A percentile compares a stretch with the other conserved stretches of the same genome.
phyloP scores from a whole-genome alignment of 495 filamentous ascomycete genomes.

The Daldinia vernicosa region DNA sequence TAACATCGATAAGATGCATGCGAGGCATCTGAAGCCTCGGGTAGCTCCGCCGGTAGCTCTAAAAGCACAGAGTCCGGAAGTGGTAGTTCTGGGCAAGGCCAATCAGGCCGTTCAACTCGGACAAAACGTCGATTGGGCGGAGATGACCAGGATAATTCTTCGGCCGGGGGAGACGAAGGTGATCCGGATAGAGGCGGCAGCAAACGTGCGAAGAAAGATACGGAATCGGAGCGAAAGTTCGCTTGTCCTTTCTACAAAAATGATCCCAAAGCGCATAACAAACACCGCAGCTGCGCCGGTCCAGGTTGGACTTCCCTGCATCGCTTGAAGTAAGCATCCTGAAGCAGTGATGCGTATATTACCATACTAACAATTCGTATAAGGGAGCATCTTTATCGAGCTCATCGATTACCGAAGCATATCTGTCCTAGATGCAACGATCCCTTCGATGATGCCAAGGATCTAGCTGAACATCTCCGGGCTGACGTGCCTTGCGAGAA shows the following conservation, averaged over 20 bases:
- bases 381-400: slow-evolving; percentile 59
- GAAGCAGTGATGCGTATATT: neutral
- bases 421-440: slow-evolving; percentile 53
- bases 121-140: slow-evolving; percentile 42
- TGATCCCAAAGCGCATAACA: slow-evolving; percentile 48
- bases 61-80: slow-evolving; percentile 10
- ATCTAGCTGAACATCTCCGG: slow-evolving; percentile 51
- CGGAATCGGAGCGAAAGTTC: slow-evolving; percentile 39
- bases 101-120: slow-evolving; percentile 28
- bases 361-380: slow-evolving; percentile 1
- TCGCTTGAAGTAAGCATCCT: slow-evolving; percentile 54
- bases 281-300: slow-evolving; percentile 51
- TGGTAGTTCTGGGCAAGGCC: slow-evolving; percentile 13
- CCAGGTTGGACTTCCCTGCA: slow-evolving; percentile 56
- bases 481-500: slow-evolving; percentile 50
- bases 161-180: slow-evolving; percentile 40
- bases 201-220: slow-evolving; percentile 43
- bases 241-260: slow-evolving; percentile 58
- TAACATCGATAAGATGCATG: slow-evolving; percentile 34
- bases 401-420: slow-evolving; percentile 51
- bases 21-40: slow-evolving; percentile 44
- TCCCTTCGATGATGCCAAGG: slow-evolving; percentile 49
- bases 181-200: slow-evolving; percentile 40
- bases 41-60: slow-evolving; percentile 16
- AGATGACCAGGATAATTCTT: slow-evolving; percentile 37